Base-by-base conservation (phyloP, 192 early-diverging fungal species). In the Entrophospora sp. region DNA sequence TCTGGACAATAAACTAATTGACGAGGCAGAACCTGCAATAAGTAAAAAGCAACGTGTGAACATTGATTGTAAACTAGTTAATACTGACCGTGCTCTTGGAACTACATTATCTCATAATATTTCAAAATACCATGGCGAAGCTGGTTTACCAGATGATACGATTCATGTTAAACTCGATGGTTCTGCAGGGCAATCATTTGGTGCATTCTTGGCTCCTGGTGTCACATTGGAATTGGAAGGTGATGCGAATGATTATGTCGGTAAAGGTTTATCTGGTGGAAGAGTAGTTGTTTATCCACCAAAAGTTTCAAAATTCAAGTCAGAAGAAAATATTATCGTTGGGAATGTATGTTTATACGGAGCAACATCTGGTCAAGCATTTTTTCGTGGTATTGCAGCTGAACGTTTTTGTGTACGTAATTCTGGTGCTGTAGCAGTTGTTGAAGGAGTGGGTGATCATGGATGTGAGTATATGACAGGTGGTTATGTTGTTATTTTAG, bases 401-500 rank as follows among this genome's bases (percentile, higher is more conserved):
- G 96, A 98, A 77, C 90, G 96, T 67, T 98, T 98, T 79, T 88
- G 88, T 61, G 96, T 98, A 58, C 87, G 96, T 74, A 98, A 98
- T 78, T 96, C 93, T n/a, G 96, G 96, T 61, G 96, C 95, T 22
- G 79, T 81, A 46, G 93, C 94, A 40, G 94, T 98, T 5, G 89
- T 93, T 35, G 96, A 98, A 76, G 96, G 96, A 64, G 86, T 88
- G 27, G 96, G 96, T 69, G 96, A 98, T 81, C 96, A 98, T 74
- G 96, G 94, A 57, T 97, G 95, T 77, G 96, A 98, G 82, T 98
- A 98, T 82, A 98, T 98, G 96, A 98, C 96, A 6, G 96, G 96
- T 45, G 96, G 96, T 45, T 82, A 93, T 37, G 88, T 90, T 37
- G 81, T 98, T 30, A 84, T 98, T 32, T 80, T 98, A 6, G 96